A percentile compares a stretch with the other conserved stretches of the same genome.
Conservation (phyloP, 2,329 filamentous ascomycete genomes). For the Colletotrichum camelliae region DNA sequence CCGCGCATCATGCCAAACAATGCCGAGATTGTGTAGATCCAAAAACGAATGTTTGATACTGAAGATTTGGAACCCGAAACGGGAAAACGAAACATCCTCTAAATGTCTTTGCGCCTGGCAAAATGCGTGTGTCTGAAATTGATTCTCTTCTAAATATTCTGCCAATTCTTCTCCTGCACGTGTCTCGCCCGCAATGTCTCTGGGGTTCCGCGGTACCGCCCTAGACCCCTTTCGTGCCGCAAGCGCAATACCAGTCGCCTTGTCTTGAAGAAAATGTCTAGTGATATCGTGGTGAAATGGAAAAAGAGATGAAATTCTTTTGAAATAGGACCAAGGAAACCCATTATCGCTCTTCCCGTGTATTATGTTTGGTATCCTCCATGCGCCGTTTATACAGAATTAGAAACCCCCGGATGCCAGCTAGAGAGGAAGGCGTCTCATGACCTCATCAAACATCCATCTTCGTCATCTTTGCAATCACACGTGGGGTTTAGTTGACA, state of each 20-base stretch:
- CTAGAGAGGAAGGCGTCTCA: not conserved
- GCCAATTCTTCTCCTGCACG: not conserved
- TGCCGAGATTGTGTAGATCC: not conserved
- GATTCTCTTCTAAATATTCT: not conserved
- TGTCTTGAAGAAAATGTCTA: not conserved
- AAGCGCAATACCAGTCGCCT: constrained; percentile 1
- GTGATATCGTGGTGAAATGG: not conserved
- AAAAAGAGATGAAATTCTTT: not conserved
- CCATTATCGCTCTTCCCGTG: not conserved
- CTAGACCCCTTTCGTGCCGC: not conserved
- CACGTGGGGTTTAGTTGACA: not conserved
- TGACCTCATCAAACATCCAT: not conserved
- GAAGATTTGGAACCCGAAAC: not conserved
- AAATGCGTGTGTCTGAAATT: not conserved
- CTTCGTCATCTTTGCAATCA: not conserved
- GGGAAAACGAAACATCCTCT: not conserved
- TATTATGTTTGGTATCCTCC: constrained; percentile 8
- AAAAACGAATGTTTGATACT: not conserved
- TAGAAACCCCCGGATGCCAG: not conserved
- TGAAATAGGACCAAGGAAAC: not conserved
- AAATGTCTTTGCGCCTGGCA: constrained; percentile 12
- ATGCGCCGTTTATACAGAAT: constrained; percentile 11
- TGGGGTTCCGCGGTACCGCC: not conserved
- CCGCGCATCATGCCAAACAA: not conserved
- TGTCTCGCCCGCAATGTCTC: not conserved